Conservation (phyloP, 306 rosid species). For the Dalbergia cochinchinensis region DNA sequence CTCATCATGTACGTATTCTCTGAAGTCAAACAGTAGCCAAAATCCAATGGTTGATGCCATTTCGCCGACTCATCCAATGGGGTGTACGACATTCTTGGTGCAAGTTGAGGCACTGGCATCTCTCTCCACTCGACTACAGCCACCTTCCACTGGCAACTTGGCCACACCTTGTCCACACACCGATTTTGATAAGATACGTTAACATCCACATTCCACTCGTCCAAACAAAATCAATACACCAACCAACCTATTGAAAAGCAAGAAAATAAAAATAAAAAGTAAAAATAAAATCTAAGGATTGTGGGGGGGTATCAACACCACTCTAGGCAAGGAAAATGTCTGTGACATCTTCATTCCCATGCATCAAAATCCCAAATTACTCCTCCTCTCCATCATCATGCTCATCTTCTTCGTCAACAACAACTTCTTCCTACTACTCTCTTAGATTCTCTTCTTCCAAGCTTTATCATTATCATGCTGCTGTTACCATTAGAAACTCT, state of each 20-base stretch:
- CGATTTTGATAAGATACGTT: conserved; percentile 55
- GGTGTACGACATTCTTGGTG: conserved; percentile 7
- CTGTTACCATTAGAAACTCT: conserved; percentile 65
- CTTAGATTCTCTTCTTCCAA: conserved; percentile 57
- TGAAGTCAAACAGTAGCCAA: conserved; percentile 32
- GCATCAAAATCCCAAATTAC: conserved; percentile 71
- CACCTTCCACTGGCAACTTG: conserved; percentile 60
- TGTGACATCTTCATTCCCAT: conserved; percentile 76
- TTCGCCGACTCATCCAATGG: neutral
- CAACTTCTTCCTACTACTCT: conserved; percentile 44
- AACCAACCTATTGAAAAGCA: neutral
- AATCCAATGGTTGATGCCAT: conserved; percentile 38
- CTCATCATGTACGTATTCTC: neutral
- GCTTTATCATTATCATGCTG: conserved; percentile 42
- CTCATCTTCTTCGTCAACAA: conserved; percentile 51
- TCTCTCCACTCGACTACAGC: conserved; percentile 8
- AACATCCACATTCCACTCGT: conserved; percentile 44
- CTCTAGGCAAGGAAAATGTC: conserved; percentile 54
- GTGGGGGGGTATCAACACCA: neutral
- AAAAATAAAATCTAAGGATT: conserved; percentile 7
- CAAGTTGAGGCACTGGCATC: neutral
- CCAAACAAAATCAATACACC: conserved; percentile 30
- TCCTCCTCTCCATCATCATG: conserved; percentile 60
- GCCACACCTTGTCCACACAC: conserved; percentile 76
- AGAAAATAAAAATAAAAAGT: neutral